Evolutionary conservation across 495 filamentous ascomycete genomes (phyloP), one percentile per base, ranked within the genome.

Genomic region (Terfezia claveryi): DNA sequence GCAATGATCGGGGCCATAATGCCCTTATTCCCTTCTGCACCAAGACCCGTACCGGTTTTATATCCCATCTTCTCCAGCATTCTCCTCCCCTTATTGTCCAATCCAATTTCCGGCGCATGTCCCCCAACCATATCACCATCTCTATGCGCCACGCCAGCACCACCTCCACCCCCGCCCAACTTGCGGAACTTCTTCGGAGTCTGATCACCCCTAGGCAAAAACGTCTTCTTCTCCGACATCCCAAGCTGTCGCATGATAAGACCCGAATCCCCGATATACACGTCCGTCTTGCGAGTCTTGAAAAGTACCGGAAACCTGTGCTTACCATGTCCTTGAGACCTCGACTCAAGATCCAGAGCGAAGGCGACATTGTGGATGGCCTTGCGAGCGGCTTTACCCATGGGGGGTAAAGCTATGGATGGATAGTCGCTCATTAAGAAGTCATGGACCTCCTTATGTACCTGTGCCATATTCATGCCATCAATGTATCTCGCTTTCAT

Each of bases 11-110:
- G 92, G 58, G 82, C 74, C 57, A 91, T 64, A 52, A 93, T 89
- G 37, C 92, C 91, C 66, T 91, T 83, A 65, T 91, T 91, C 56
- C 91, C 80, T 10, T 73, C 61, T 5, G 82, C 75, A 46, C 91
- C 91, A n/a, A 99, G 72, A 8, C 80, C 82, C 67, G 80, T 96
- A 5, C 91, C 91, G 50, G 76, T 80, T 57, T 74, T 82, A 85
- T 92, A 99, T 16, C 91, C 91, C 91, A 96, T 96, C 70, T 89
- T 96, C 68, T 94, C 87, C 54, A 99, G 65, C 82, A 99, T 86
- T 4, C 78, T 79, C 49, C 85, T 75, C 20, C 91, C 91, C 60
- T 74, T 81, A 57, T 94, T 99, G 51, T 83, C 86, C 4, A 68
- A 72, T 1, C 85, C 85, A 27, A 99, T 72, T 66, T 93, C 89